A percentile compares a stretch with the other conserved stretches of the same genome.
phyloP scores from a whole-genome alignment of 2,329 filamentous ascomycete genomes.

The Sarocladium brachiariae region DNA sequence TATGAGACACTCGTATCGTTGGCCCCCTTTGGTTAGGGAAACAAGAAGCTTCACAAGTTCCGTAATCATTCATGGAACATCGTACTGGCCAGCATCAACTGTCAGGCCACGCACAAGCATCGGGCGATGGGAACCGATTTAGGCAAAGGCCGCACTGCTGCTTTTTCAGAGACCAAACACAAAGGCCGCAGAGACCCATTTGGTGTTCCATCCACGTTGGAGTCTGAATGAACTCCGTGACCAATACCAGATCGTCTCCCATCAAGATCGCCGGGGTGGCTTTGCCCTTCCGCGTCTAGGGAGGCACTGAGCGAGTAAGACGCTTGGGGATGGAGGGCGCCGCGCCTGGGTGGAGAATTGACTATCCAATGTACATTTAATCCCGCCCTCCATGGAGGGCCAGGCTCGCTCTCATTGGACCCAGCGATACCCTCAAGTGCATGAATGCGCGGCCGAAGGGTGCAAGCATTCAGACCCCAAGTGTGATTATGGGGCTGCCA shows the following conservation, averaged over 20 bases:
- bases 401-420: not conserved
- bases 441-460: not conserved
- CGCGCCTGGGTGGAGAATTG: not conserved
- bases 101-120: not conserved
- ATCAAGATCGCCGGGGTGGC: constrained; percentile 9
- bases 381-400: not conserved
- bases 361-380: not conserved
- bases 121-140: constrained; percentile 1
- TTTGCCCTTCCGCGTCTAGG: constrained; percentile 7
- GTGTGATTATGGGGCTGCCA: not conserved
- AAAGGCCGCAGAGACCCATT: not conserved
- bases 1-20: not conserved
- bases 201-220: constrained; percentile 1
- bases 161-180: not conserved
- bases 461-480: constrained; percentile 3
- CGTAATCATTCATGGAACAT: no score
- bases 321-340: not conserved
- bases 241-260: not conserved
- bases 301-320: not conserved
- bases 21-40: no score
- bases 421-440: constrained; percentile 1
- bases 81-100: not conserved
- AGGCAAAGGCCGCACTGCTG: not conserved
- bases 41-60: no score
- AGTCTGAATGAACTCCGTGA: not conserved